A percentile compares a stretch with the other conserved stretches of the same genome.
phyloP scores from a whole-genome alignment of 192 early-diverging fungal species.

The Entomortierella lignicola region DNA sequence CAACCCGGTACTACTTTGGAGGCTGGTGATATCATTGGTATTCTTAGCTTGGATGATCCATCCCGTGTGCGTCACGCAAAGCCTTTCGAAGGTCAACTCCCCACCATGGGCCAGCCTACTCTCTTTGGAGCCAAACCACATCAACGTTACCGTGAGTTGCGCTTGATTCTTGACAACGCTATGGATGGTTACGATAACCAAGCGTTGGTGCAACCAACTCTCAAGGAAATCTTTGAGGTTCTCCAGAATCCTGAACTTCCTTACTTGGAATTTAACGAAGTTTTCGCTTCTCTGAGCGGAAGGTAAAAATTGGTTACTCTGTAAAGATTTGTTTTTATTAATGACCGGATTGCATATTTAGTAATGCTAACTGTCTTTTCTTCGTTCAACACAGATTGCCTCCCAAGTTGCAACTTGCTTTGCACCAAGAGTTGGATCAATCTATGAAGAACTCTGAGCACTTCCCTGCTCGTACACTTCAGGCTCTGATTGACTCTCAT shows the following conservation, averaged over 20 bases:
- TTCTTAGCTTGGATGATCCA: slow-evolving; percentile 94
- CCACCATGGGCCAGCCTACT: slow-evolving; percentile 80
- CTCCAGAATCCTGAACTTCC: slow-evolving; percentile 85
- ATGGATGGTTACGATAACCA: slow-evolving; percentile 91
- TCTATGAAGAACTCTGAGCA: slow-evolving; percentile 51
- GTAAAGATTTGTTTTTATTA: not conserved
- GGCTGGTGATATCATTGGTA: slow-evolving; percentile 94
- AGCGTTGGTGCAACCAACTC: slow-evolving; percentile 71
- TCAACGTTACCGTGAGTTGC: slow-evolving; percentile 78
- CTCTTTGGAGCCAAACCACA: slow-evolving; percentile 89
- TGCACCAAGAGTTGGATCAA: slow-evolving; percentile 63
- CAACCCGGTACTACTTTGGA: slow-evolving; percentile 86
- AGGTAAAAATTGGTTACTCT: slow-evolving; percentile 40
- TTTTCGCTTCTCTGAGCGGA: slow-evolving; percentile 84
- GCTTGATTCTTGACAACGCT: slow-evolving; percentile 75
- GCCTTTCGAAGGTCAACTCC: slow-evolving; percentile 82
- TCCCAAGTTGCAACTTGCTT: slow-evolving; percentile 65
- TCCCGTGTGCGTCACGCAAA: slow-evolving; percentile 89
- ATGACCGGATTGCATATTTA: too few relatives aligned
- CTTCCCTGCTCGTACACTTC: slow-evolving; percentile 81
- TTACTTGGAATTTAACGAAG: slow-evolving; percentile 82
- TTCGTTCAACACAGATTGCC: slow-evolving; percentile 73
- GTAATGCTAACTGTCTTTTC: not conserved
- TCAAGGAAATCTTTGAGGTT: slow-evolving; percentile 81
- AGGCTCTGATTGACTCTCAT: slow-evolving; percentile 69